Evolutionary conservation across 2,329 filamentous ascomycete species (phyloP).

Genomic region (Neonectria neomacrospora): DNA sequence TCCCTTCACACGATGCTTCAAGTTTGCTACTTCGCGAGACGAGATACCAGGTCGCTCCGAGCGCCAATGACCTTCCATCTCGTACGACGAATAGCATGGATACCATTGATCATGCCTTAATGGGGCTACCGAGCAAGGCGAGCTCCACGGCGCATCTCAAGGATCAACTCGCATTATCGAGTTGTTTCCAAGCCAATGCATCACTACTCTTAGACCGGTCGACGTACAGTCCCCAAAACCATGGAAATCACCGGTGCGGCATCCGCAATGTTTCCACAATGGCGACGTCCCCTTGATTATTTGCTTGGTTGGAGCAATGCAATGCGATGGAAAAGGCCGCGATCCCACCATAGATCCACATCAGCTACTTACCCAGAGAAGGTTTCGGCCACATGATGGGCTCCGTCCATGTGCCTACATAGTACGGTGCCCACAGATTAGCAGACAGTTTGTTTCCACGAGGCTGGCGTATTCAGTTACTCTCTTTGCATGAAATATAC

Average conservation of each 20-base stretch:
- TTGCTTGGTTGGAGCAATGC: neutral
- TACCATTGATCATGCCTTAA: neutral
- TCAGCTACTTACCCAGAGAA: neutral
- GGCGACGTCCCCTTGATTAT: neutral
- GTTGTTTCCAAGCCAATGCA: slow-evolving; percentile 20
- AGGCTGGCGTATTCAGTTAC: no score
- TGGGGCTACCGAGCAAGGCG: neutral
- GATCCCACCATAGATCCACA: slow-evolving; percentile 13
- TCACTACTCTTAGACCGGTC: neutral
- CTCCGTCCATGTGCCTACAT: no score
- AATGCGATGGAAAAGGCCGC: neutral
- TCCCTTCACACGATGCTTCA: slow-evolving; percentile 14
- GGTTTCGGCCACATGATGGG: slow-evolving; percentile 14
- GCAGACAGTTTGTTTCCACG: no score
- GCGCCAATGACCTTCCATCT: neutral
- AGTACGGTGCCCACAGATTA: no score
- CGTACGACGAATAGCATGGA: neutral
- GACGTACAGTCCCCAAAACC: neutral
- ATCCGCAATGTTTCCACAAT: neutral
- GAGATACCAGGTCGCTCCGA: neutral
- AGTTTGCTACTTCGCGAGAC: neutral
- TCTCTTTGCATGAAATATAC: no score
- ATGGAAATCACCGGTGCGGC: neutral
- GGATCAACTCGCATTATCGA: slow-evolving; percentile 10
- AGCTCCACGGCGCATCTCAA: neutral